Base-by-base conservation (phyloP, 2,329 filamentous ascomycete genomes). In the Lasiodiplodia sp. region DNA sequence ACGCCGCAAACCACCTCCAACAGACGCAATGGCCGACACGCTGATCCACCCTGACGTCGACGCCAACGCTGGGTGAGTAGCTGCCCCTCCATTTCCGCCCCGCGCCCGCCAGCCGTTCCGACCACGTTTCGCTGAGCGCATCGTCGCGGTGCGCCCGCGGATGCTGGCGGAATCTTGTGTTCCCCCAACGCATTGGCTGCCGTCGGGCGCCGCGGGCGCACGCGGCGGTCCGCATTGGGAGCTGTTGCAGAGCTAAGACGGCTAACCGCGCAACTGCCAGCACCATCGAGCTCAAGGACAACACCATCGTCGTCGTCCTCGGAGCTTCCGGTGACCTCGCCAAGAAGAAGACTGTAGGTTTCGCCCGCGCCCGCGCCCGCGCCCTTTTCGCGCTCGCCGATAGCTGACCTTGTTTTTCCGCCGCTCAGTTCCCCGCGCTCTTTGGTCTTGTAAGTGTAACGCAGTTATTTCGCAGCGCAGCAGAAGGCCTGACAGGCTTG, bases 331-430 rank as follows among this genome's bases (percentile, higher is more conserved):
- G 96, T 77, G 96, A 99, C 87, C 85, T 99, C 74, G 96, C 96
- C 64, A 99, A 99, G 88, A 99, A 99, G 91, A 99, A 99, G 91
- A 99, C 96, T 56, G 94, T 97, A 84, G 80, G 89, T 80, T 37
- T 28, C 58, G 28, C 28, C 47, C 18, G 60, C 62, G 16, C 31
- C 47, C 18, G 60, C 62, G 16, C 31, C 21, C 25, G 56, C 4
- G 49, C 11, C 5, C 21, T n/a, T 25, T 67, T 51, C 69, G 16
- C 65, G 51, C 40, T 40, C 18, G 11, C 31, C 67, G 52, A 73
- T 55, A 28, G 67, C 69, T 70, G 40, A 73, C 78, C 78, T 68
- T 18, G 7, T 47, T 65, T 25, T 23, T 78, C 70, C 31, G 28
- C n/a, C 34, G 23, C 57, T 28, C 71, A 97, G 92, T 99, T 97